These are phyloP conservation scores for Cynanchum wilfordii DNA, from an alignment of 257 asterid genomes.

Conservation along the genomic window DNA sequence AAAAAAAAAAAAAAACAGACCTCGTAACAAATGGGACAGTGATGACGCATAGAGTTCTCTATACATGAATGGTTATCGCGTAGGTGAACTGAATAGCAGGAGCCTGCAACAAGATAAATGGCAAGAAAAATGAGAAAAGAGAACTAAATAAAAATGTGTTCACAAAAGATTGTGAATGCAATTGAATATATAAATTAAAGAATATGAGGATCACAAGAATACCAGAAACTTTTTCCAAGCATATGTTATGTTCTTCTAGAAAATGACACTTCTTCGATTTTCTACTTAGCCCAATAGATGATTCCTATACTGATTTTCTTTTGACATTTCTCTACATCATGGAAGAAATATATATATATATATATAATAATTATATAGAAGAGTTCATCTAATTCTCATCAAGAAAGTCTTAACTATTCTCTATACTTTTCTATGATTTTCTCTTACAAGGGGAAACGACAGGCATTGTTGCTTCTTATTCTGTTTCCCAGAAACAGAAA, in stretches of 20 bases:
- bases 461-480: not conserved
- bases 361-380: too few species aligned
- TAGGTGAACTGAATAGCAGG: constrained; percentile 68
- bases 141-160: not conserved
- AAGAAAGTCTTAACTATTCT: not conserved
- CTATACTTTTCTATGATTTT: not conserved
- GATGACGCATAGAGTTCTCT: constrained; percentile 96
- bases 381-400: too few species aligned
- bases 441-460: not conserved
- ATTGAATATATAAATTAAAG: not conserved
- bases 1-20: constrained; percentile 26
- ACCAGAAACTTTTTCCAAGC: not conserved
- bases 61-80: constrained; percentile 71
- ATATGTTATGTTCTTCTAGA: not conserved
- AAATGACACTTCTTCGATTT: not conserved
- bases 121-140: not conserved
- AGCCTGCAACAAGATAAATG: constrained; percentile 39
- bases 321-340: not conserved
- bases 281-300: not conserved
- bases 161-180: not conserved
- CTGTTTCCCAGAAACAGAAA: not conserved
- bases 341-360: not conserved
- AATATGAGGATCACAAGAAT: not conserved
- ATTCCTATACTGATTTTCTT: not conserved
- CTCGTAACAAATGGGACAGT: constrained; percentile 96